Base-by-base conservation (phyloP, 345 rosid genomes). In the Psidium guajava region DNA sequence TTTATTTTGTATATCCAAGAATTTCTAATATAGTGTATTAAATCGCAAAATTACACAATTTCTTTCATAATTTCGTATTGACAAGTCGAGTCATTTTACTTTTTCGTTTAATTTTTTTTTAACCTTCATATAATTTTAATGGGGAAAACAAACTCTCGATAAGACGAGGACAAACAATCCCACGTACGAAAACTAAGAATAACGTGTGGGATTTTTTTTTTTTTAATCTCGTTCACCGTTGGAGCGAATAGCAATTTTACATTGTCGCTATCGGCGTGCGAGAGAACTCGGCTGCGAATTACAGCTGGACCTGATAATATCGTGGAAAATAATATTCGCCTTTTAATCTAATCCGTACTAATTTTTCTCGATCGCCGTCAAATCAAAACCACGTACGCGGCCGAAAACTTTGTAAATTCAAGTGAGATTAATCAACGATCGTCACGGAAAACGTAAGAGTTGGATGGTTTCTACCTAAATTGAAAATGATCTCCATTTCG, bases 41-140 rank as follows among this genome's bases (percentile, higher is more conserved):
- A 64, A 64, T 28, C 22, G 42, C 4, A 16, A 64, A 64, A 64
- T 1, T 64, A 61, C 32, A 28, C 32, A 64, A 28, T 15, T 7
- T 28, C 16, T 6, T 28, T 16, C 75, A 16, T 16, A 16, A 28
- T 64, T 64, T 15, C 40, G 36, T 69, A 20, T 36, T 36, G 47
- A 36, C 47, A 36, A 1, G 47, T 32, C 2, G 1, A 36, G 47
- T 69, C 0, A 36, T 69, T 69, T 32, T 59, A 4, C 36, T 7
- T 55, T 55, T 55, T 22, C n/a, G 36, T 36, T 2, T 32, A 18
- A 16, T 28, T 32, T 36, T 10, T 28, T 28, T 36, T 10, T 8
- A 4, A 4, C 1, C 6, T 36, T 5, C 11, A 0, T 3, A 8
- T 3, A 32, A 64, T 18, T 14, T 14, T 27, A 27, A 6, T 5